Evolutionary conservation across 1,284 basidiomycete species (phyloP), one percentile per base, ranked within the genome.

Genomic region (Ceratobasidium sp.): DNA sequence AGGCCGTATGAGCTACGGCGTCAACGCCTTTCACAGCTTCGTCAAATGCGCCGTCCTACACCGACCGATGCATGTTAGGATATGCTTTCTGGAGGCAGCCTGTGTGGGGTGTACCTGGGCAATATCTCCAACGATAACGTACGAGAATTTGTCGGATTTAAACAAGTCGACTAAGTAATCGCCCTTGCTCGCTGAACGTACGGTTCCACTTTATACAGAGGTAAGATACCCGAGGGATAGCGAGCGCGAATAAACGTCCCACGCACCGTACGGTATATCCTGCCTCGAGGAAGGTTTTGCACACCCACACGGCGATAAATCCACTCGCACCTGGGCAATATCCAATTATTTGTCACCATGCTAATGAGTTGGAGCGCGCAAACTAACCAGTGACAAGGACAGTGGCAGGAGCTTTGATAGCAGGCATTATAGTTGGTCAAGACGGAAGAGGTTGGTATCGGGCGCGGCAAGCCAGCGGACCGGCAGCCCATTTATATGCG

Each of bases 11-110:
- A 3, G 78, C 61, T 27, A 81, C 77, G 2, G 74, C 79, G 53
- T 81, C 79, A 22, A 81, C 75, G 22, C 75, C 77, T 48, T 77
- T 76, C 14, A 79, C 75, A 56, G 74, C 74, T 19, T 77, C 75
- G 41, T 79, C 76, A 61, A 77, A 78, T 1, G 77, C 76, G 34
- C 77, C 79, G 22, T 74, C 68, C 75, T 77, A 29, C 43, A 22
- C 31, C 29, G n/a, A 13, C 16, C 22, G 16, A 34, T 16, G 19
- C 24, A 1, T 46, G 43, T 71, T 1, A 56, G 34, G 8, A 0
- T 16, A 43, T 24, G 49, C 6, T 7, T 34, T 49, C 3, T 11
- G 11, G 29, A 13, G 16, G 11, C 0, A 51, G 31, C n/a, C 2
- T 2, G 22, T 39, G 14, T 48, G 4, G 22, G 9, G 58, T 24